Evolutionary conservation across 1,284 basidiomycete genomes (phyloP).

Genomic region (Boletus sp.): DNA sequence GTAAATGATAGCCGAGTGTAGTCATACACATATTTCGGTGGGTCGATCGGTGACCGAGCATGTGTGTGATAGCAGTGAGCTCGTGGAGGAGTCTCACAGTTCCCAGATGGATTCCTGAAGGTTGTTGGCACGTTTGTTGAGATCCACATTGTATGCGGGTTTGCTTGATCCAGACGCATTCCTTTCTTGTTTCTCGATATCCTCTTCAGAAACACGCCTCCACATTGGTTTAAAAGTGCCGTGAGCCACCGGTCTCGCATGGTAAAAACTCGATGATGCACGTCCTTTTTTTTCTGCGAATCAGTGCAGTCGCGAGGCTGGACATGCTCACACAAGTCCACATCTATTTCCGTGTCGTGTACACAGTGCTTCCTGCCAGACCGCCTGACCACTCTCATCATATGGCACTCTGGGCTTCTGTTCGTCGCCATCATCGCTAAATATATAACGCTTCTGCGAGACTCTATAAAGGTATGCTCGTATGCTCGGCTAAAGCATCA

Average conservation of each 20-base stretch:
- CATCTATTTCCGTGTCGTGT: background rate
- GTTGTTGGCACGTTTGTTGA: conserved; percentile 11
- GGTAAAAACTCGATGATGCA: background rate
- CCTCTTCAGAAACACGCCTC: background rate
- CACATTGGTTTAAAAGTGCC: background rate
- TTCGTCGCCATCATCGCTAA: conserved; percentile 5
- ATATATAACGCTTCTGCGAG: background rate
- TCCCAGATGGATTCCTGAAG: background rate
- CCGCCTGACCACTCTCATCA: conserved; percentile 3
- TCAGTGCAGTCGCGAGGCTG: background rate
- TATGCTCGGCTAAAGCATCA: background rate
- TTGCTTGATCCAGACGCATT: background rate
- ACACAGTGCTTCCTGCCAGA: background rate
- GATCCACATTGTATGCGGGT: background rate
- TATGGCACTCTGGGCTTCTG: conserved; percentile 9
- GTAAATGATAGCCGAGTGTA: background rate
- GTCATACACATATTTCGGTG: background rate
- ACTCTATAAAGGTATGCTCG: background rate
- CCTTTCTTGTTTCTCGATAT: background rate
- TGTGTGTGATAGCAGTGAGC: no score
- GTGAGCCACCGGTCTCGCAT: background rate
- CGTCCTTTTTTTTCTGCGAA: background rate
- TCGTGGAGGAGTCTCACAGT: conserved; percentile 2
- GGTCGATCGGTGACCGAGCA: background rate
- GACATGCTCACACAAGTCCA: background rate